A percentile compares a stretch with the other conserved stretches of the same genome.
Evolutionary conservation across 768 basidiomycete species (phyloP).

Genomic region (Dioszegia aurantiaca): DNA sequence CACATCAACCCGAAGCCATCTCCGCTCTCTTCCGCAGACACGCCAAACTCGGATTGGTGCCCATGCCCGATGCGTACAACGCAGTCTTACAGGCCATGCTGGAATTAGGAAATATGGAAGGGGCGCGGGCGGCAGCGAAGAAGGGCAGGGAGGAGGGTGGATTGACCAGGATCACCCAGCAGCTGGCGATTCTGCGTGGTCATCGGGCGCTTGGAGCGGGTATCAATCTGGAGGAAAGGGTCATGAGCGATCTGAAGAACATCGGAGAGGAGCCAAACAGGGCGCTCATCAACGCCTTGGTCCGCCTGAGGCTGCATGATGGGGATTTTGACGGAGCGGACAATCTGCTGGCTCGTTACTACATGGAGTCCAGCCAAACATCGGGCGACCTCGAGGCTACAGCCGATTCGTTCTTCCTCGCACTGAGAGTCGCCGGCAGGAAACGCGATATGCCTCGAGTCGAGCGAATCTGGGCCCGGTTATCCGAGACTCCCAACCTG

Average conservation of each 20-base stretch:
- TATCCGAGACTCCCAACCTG: not conserved
- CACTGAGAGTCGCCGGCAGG: constrained; percentile 2
- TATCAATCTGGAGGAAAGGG: constrained; percentile 8
- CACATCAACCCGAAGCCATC: constrained; percentile 7
- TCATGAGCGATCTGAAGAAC: constrained; percentile 10
- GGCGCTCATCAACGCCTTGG: constrained; percentile 14
- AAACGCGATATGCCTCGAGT: not conserved
- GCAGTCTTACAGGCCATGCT: constrained; percentile 18
- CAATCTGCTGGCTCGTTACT: constrained; percentile 1
- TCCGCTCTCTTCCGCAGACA: constrained; percentile 9
- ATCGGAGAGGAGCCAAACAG: constrained; percentile 5
- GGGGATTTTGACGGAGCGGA: constrained; percentile 12
- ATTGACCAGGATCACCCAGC: constrained; percentile 5
- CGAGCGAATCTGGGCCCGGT: not conserved
- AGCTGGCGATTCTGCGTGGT: constrained; percentile 19
- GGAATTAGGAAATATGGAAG: constrained; percentile 13
- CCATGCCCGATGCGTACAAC: constrained; percentile 1
- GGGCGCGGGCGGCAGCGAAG: not conserved
- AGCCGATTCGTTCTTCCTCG: not conserved
- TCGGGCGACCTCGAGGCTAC: not conserved
- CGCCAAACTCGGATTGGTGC: not conserved
- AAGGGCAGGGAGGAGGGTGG: not conserved
- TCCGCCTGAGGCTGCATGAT: constrained; percentile 12
- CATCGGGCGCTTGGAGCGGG: constrained; percentile 14
- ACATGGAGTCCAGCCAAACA: not conserved